Base-by-base conservation (phyloP, 371 early-diverging fungal species). In the Rhizomucor pusillus region DNA sequence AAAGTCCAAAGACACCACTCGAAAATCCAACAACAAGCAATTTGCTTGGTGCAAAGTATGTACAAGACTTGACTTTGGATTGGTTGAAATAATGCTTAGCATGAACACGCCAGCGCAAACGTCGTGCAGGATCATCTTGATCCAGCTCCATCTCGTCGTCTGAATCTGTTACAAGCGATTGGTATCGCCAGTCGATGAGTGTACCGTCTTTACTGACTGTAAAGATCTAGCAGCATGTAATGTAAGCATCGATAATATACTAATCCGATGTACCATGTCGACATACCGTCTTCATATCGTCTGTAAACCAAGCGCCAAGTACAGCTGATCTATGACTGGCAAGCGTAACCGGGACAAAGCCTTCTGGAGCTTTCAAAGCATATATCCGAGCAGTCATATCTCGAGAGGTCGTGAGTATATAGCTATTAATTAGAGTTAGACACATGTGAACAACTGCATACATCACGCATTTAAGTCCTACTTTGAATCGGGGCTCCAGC, bases 1-100 rank as follows among this genome's bases (percentile, higher is more conserved):
- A 98, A 37, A 99, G 84, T 1, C 96, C 97, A 84, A 99, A 99
- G 19, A 94, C 80, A 37, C 99, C 99, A 40, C 84, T 89, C 35
- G 82, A 76, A 63, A 98, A 96, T 1, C 98, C 98, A 46, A 91
- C 92, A 0, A 92, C 88, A 16, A 97, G 63, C 54, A 97, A 68
- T n/a, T 85, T 81, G 18, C 89, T 81, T 3, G 70, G 57, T 4
- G 81, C 62, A 64, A 92, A 92, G 73, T 87, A 99, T 29, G 86
- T 76, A n/a, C 90, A 90, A 47, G 87, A 88, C 29, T 77, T 80
- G 6, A 97, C 92, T 53, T 87, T 89, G 36, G 88, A 10, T 78
- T 66, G 87, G 39, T 80, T 81, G 68, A 93, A 92, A 56, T 75
- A 84, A 47, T 91, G 88, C 43, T 86, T 77, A 29, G 77, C 77